These are phyloP conservation scores for Delonix regia DNA, from an alignment of 306 rosid species.

Conservation along the genomic window DNA sequence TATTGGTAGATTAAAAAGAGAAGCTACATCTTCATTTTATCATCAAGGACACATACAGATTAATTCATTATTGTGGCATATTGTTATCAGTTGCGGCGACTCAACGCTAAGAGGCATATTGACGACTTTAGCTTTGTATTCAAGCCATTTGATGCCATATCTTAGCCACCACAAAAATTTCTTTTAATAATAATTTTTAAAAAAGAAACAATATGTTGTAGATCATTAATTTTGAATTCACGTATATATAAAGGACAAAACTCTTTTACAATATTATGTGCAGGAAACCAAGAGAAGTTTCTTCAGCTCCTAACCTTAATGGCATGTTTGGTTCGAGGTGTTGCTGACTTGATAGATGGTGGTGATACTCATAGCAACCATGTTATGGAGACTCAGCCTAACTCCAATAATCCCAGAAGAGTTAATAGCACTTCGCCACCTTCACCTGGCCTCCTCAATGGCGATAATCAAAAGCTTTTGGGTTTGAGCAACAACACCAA, in stretches of 20 bases:
- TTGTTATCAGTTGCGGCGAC: neutral
- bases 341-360: slow-evolving; percentile 13
- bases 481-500: slow-evolving; percentile 44
- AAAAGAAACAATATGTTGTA: too few relatives aligned
- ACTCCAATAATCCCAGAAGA: neutral
- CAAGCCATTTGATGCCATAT: neutral
- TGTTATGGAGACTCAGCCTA: neutral
- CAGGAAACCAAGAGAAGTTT: neutral
- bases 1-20: neutral
- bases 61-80: neutral
- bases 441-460: slow-evolving; percentile 30
- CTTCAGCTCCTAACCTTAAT: neutral
- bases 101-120: neutral
- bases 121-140: neutral
- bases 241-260: slow-evolving; percentile 9
- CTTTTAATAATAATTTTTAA: too few relatives aligned
- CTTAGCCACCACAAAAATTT: too few relatives aligned
- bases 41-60: neutral
- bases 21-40: neutral
- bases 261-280: neutral
- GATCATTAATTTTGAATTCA: too few relatives aligned
- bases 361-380: neutral
- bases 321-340: slow-evolving; percentile 38
- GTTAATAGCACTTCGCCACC: neutral
- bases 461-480: slow-evolving; percentile 33